A percentile compares a stretch with the other conserved stretches of the same genome.
Evolutionary conservation across 176 grass and related monocot species (phyloP).

Genomic region (Puccinellia tenuiflora): DNA sequence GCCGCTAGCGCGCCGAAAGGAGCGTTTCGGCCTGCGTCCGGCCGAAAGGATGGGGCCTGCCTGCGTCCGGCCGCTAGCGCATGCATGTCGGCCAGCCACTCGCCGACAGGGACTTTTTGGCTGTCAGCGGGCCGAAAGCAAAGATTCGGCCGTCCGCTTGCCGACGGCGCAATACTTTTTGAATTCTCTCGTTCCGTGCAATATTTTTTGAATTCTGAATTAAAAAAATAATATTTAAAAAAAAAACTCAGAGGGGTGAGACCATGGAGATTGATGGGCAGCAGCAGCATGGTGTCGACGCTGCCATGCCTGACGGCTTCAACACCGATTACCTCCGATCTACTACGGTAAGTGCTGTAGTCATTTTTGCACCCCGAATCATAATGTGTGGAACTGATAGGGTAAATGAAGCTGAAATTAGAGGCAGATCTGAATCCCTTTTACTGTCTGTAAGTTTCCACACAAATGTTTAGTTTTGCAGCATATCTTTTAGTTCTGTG

Average conservation of each 20-base stretch:
- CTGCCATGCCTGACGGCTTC: constrained; percentile 35
- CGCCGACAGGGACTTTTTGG: no score
- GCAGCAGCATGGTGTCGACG: constrained; percentile 3
- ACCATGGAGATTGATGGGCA: constrained; percentile 50
- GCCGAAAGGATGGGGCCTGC: no score
- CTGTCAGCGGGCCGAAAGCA: no score
- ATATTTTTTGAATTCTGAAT: no score
- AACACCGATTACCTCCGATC: constrained; percentile 64
- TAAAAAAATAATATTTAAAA: no score
- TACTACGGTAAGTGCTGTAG: constrained; percentile 60
- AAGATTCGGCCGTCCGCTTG: no score
- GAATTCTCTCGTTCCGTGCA: no score
- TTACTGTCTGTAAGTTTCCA: not conserved
- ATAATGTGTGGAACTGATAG: not conserved
- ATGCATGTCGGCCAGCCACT: no score
- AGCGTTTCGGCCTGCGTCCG: no score
- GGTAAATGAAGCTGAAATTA: not conserved
- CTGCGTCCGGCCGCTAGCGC: no score
- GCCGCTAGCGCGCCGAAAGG: no score
- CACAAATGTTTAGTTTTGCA: not conserved
- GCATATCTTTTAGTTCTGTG: not conserved
- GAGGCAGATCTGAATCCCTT: not conserved
- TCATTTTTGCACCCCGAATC: not conserved
- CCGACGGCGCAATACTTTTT: no score
- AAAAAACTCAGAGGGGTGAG: constrained; percentile 7